Evolutionary conservation across 2,329 filamentous ascomycete species (phyloP), one percentile per base, ranked within the genome.

Genomic region (Penicillium griseofulvum): DNA sequence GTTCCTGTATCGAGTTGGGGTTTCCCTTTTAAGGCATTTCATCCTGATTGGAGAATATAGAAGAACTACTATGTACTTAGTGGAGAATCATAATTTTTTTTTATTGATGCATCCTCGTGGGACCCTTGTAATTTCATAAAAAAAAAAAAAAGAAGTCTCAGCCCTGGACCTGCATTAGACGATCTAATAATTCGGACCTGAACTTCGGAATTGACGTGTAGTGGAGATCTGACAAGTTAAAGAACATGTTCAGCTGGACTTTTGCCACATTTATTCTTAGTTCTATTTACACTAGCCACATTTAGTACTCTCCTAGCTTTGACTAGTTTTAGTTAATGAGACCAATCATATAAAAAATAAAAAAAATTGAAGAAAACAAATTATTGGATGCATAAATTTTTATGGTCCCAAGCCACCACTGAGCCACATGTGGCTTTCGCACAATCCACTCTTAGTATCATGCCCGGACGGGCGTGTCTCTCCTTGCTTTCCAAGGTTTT

Each of bases 381-480:
- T 22, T 22, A 22, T 12, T 26, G 42, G 42, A 31, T 14, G 22
- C 17, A 31, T 28, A 38, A 26, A 34, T 4, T 19, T 19, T 53
- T 37, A 24, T 45, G 38, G 26, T 17, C 38, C 26, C 12, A 44
- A 60, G 60, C 60, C 62, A 64, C 56, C 34, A 48, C 60, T 56
- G 47, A 64, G 63, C 63, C 62, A 65, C 63, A 52, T 54, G 58
- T 64, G 61, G 63, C 60, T 46, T 48, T 41, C 29, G n/a, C 38
- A 52, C 17, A 19, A 54, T 46, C 63, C 56, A 24, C 42, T 52
- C 49, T 19, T 51, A 19, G n/a, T 19, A 44, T 31, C 26, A 51
- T 45, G 39, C 4, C 33, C 33, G 42, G 22, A 22, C 22, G 22
- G 22, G 22, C 22, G 22, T 22, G 22, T 22, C 29, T 29, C 42